A percentile compares a stretch with the other conserved stretches of the same genome.
Evolutionary conservation across 2,329 filamentous ascomycete species (phyloP).

Genomic region (Aureobasidium mangrovei): DNA sequence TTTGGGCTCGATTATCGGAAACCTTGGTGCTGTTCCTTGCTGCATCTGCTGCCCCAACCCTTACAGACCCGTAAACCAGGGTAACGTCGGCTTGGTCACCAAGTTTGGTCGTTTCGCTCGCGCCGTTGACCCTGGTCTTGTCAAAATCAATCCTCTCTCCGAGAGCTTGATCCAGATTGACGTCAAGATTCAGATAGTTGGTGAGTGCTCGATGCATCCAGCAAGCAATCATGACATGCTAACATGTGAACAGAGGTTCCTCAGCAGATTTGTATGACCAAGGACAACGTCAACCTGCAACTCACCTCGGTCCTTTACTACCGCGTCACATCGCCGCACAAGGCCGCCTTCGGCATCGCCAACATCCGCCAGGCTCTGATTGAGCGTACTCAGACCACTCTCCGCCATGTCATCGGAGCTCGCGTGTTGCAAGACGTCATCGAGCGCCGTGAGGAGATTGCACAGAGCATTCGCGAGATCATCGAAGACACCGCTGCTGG

Average conservation of each 20-base stretch:
- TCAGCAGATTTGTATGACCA: slow-evolving; percentile 97
- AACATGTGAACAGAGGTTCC: slow-evolving; percentile 58
- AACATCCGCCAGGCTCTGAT: slow-evolving; percentile 94
- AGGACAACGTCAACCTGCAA: slow-evolving; percentile 93
- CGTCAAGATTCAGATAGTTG: slow-evolving; percentile 97
- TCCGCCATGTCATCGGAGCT: slow-evolving; percentile 92
- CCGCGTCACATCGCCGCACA: slow-evolving; percentile 90
- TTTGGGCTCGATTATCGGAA: slow-evolving; percentile 67
- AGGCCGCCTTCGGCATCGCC: slow-evolving; percentile 91
- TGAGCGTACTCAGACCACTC: slow-evolving; percentile 94
- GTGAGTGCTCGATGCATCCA: slow-evolving; percentile 28
- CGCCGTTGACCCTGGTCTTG: slow-evolving; percentile 90
- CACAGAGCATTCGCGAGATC: slow-evolving; percentile 89
- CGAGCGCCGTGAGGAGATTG: slow-evolving; percentile 94
- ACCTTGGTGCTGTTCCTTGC: slow-evolving; percentile 79
- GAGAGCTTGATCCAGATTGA: slow-evolving; percentile 87
- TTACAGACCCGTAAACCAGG: slow-evolving; percentile 85
- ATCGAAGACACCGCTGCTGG: slow-evolving; percentile 90
- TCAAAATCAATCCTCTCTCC: slow-evolving; percentile 93
- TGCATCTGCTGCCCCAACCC: slow-evolving; percentile 90
- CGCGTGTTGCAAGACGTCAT: slow-evolving; percentile 96
- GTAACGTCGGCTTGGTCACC: slow-evolving; percentile 89
- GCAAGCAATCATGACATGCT: background rate
- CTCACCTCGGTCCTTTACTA: slow-evolving; percentile 99
- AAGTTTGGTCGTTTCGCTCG: slow-evolving; percentile 93